Conservation (phyloP, 1,284 basidiomycete genomes). For the Cystobasidium pallidum region DNA sequence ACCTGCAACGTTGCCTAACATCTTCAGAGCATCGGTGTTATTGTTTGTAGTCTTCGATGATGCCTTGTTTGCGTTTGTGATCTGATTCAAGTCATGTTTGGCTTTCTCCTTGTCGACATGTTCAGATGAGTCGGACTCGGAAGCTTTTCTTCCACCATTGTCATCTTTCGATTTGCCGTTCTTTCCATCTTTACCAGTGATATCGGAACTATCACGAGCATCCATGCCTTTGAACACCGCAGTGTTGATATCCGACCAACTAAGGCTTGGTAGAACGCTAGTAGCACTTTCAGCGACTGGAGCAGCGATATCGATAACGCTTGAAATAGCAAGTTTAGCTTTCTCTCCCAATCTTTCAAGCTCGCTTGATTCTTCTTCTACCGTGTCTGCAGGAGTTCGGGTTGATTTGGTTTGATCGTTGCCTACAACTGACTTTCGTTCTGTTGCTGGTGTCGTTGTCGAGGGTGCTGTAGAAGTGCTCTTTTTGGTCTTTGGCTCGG, state of each 20-base stretch:
- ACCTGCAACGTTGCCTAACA: constrained; percentile 48
- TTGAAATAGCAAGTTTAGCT: constrained; percentile 28
- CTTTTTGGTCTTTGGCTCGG: constrained; percentile 33
- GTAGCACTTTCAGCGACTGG: constrained; percentile 8
- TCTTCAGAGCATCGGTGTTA: constrained; percentile 37
- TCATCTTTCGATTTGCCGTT: not conserved
- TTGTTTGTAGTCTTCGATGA: not conserved
- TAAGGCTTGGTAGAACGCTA: constrained; percentile 6
- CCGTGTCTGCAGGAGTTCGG: not conserved
- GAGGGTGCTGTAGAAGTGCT: constrained; percentile 1
- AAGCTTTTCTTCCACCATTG: not conserved
- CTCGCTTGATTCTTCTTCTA: constrained; percentile 9
- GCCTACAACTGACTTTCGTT: constrained; percentile 9
- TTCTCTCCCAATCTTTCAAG: constrained; percentile 18
- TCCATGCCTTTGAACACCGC: constrained; percentile 15
- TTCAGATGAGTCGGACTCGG: not conserved
- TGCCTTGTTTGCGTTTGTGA: not conserved
- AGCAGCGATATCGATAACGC: constrained; percentile 7
- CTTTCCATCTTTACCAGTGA: not conserved
- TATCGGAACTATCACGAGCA: not conserved
- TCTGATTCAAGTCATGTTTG: not conserved
- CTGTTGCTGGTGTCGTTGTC: constrained; percentile 17
- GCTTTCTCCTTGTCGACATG: not conserved
- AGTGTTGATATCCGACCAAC: constrained; percentile 20
- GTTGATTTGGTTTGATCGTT: constrained; percentile 3